Evolutionary conservation across 2,329 filamentous ascomycete genomes (phyloP), one percentile per base, ranked within the genome.

Genomic region (Bipolaris cookei): DNA sequence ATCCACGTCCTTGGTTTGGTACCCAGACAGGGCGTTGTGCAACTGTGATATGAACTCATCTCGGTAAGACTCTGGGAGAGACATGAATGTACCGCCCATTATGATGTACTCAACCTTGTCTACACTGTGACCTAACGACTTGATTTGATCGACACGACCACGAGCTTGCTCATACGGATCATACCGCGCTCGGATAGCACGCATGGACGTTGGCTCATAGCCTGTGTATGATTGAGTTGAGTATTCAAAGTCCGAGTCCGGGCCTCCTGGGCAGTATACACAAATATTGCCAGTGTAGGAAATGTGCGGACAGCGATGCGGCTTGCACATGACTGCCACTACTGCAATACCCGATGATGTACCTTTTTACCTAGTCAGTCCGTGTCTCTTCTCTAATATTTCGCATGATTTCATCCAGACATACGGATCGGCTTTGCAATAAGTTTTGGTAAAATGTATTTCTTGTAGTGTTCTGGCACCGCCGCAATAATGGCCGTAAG

Each of bases 71-170:
- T 92, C 88, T 7, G 94, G 85, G 23, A 99, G 80, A 2, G 94
- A 98, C 96, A 99, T 99, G 79, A 99, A 99, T 0, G 95, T 99
- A 65, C 95, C 95, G 58, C 95, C 95, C 95, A 99, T 99, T 75
- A 99, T 97, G 73, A 99, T 99, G 77, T 98, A 99, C 81, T 99
- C 95, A 21, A 99, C 95, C 77, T 99, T 99, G 80, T 99, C 95
- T 45, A 99, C 95, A 43, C 92, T 97, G 77, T 99, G 95, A 0
- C 95, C 95, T 0, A 99, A 84, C 1, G 91, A 90, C 77, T 96
- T 96, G 73, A 99, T 92, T 79, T 99, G 95, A 69, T 99, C 96
- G 5, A 99, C 94, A 66, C 95, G 88, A 39, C 95, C 95, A 75
- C 95, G 86, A 14, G 95, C 95, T 81, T 99, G 95, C 78, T 99